Percentiles rank a stretch among this genome's conserved stretches.
Evolutionary conservation across 306 rosid genomes (phyloP).

Genomic region (Malus sieversii): DNA sequence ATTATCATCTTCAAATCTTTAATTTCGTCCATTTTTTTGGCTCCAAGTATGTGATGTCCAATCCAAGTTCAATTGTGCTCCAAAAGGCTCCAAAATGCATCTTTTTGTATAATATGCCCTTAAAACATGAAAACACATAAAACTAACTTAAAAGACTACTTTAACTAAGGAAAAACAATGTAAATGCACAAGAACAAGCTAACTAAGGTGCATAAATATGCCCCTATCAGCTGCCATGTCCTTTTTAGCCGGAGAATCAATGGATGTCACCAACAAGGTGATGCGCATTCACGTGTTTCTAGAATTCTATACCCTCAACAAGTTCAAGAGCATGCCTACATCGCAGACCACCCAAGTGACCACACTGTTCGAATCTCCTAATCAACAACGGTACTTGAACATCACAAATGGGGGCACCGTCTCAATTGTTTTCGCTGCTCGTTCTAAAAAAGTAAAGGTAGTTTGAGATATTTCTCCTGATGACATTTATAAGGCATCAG

Average conservation of each 20-base stretch:
- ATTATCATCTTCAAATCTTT: too few species aligned
- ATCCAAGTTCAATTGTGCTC: too few species aligned
- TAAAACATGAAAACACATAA: too few species aligned
- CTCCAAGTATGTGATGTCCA: too few species aligned
- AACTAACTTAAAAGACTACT: too few species aligned
- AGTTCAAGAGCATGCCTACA: neutral
- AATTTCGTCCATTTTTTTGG: too few species aligned
- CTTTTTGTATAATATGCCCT: too few species aligned
- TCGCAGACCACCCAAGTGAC: neutral
- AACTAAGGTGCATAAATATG: too few species aligned
- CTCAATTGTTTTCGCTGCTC: neutral
- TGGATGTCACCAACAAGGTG: neutral
- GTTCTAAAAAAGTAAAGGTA: neutral
- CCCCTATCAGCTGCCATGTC: too few species aligned
- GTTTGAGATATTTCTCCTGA: neutral
- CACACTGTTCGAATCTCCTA: neutral
- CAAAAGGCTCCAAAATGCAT: too few species aligned
- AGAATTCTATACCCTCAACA: neutral
- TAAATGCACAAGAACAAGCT: too few species aligned
- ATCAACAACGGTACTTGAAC: neutral
- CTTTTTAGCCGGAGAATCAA: neutral
- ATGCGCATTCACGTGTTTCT: neutral
- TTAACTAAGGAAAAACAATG: too few species aligned
- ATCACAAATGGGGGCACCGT: neutral
- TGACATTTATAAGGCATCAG: neutral